A percentile compares a stretch with the other conserved stretches of the same genome.
These are phyloP conservation scores for Xylaria nigripes DNA, from an alignment of 495 filamentous ascomycete genomes.

Conservation along the genomic window DNA sequence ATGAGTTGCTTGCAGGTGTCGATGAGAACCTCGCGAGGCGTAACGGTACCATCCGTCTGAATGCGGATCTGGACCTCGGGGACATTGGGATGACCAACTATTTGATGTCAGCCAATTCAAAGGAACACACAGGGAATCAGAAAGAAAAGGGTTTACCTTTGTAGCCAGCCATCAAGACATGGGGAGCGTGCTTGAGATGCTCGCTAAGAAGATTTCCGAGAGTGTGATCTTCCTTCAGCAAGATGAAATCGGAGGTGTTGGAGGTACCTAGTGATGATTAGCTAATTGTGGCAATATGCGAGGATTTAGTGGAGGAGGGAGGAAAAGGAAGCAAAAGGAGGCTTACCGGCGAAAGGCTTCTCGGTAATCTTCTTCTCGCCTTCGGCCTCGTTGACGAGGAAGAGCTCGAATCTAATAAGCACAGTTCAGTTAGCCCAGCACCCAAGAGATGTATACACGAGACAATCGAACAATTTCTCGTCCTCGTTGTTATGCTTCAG, in stretches of 20 bases:
- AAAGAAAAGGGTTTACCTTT: constrained; percentile 46
- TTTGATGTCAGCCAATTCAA: constrained; percentile 7
- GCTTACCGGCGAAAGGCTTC: constrained; percentile 75
- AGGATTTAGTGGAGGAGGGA: neutral
- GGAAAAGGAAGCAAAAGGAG: neutral
- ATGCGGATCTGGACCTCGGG: constrained; percentile 80
- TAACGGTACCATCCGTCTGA: constrained; percentile 82
- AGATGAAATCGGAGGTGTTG: constrained; percentile 78
- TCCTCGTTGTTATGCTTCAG: constrained; percentile 15
- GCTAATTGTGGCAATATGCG: neutral
- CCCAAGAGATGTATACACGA: neutral
- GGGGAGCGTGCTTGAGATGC: constrained; percentile 66
- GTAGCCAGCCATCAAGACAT: constrained; percentile 84
- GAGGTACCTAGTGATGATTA: constrained; percentile 55
- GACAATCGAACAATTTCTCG: constrained; percentile 1
- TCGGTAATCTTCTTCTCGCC: constrained; percentile 90
- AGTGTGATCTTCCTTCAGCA: constrained; percentile 97
- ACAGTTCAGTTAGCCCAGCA: neutral
- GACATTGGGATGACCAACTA: constrained; percentile 78
- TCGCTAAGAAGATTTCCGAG: constrained; percentile 80
- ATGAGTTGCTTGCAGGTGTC: constrained; percentile 70
- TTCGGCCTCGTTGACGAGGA: constrained; percentile 59
- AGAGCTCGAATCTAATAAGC: constrained; percentile 72
- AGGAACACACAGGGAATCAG: constrained; percentile 5
- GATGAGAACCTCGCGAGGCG: constrained; percentile 79